A percentile compares a stretch with the other conserved stretches of the same genome.
Evolutionary conservation across 192 early-diverging fungal species (phyloP).

Genomic region (Podila verticillata): DNA sequence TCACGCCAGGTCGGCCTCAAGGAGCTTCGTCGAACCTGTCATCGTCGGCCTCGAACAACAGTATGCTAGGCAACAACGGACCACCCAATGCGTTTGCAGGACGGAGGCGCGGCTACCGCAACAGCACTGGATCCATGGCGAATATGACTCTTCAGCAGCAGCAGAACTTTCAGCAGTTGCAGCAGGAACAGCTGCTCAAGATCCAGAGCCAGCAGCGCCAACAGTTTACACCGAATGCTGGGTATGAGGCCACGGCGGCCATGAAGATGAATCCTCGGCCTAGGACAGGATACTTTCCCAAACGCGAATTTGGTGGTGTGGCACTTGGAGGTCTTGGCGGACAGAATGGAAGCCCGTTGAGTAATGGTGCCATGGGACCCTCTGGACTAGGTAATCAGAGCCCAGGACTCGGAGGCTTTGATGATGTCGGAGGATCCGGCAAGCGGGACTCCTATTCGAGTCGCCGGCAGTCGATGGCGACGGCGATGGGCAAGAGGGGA

Average conservation of each 20-base stretch:
- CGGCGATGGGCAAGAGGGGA: conserved; percentile 41
- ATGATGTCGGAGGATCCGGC: neutral
- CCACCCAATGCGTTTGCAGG: conserved; percentile 48
- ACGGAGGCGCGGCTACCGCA: conserved; percentile 42
- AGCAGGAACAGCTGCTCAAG: conserved; percentile 33
- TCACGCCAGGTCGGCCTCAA: too few relatives aligned
- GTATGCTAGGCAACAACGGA: neutral
- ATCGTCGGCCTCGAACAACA: neutral
- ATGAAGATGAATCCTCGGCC: conserved; percentile 45
- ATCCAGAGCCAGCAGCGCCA: conserved; percentile 25
- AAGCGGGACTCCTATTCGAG: conserved; percentile 49
- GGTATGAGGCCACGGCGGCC: conserved; percentile 43
- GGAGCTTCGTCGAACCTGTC: neutral
- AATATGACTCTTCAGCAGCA: conserved; percentile 49
- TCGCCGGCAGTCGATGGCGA: conserved; percentile 46
- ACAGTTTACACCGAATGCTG: conserved; percentile 22
- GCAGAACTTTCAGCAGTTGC: conserved; percentile 39
- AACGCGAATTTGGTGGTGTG: conserved; percentile 29
- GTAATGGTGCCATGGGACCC: neutral
- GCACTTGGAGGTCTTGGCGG: conserved; percentile 17
- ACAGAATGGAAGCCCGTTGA: conserved; percentile 4
- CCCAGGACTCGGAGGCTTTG: conserved; percentile 10
- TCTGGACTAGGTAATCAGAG: conserved; percentile 1
- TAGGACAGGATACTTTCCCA: conserved; percentile 27
- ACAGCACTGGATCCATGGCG: conserved; percentile 50